Conservation (phyloP, 352 stramenopile genomes). For the Pythium biforme region DNA sequence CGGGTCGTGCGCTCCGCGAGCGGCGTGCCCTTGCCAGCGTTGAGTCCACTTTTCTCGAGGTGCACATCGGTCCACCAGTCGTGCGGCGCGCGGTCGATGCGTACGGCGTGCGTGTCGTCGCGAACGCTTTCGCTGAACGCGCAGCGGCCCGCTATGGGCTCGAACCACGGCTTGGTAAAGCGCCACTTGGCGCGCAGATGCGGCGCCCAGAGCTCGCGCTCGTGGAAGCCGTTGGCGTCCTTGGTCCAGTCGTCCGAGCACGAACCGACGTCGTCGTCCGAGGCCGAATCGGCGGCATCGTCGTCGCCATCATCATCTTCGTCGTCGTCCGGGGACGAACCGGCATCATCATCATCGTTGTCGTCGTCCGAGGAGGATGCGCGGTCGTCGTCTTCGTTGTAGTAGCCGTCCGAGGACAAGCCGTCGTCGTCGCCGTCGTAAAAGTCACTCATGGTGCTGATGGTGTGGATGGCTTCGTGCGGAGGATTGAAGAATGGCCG, state of each 20-base stretch:
- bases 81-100: slow-evolving; percentile 6
- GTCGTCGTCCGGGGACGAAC: background rate
- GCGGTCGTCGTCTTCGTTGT: too few species aligned
- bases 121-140: slow-evolving; percentile 7
- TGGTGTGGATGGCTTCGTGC: too few species aligned
- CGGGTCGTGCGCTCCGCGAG: slow-evolving; percentile 3
- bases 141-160: background rate
- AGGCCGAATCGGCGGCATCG: background rate
- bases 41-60: background rate
- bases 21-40: background rate
- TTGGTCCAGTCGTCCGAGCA: background rate
- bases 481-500: too few species aligned
- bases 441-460: too few species aligned
- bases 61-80: slow-evolving; percentile 14
- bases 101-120: slow-evolving; percentile 10
- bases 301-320: background rate
- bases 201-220: slow-evolving; percentile 5
- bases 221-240: slow-evolving; percentile 4
- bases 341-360: too few species aligned
- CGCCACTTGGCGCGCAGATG: slow-evolving; percentile 1
- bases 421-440: too few species aligned
- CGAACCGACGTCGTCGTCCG: background rate
- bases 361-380: too few species aligned
- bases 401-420: too few species aligned
- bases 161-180: slow-evolving; percentile 6